These are phyloP conservation scores for Trapa bicornis DNA, from an alignment of 345 rosid species.

Conservation along the genomic window DNA sequence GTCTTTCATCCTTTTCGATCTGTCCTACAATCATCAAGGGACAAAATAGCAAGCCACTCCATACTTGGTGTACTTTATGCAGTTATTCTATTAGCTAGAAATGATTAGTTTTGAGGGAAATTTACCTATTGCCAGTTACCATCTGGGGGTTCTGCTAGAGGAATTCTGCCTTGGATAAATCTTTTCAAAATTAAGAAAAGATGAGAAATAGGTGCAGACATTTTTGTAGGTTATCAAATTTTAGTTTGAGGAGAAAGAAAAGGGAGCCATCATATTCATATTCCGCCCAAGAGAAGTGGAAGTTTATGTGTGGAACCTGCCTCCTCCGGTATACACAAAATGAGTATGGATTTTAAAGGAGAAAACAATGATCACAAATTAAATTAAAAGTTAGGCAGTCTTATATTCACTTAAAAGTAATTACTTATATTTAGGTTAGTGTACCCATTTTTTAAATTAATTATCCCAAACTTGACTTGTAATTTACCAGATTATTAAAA, in stretches of 20 bases:
- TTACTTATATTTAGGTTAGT: too few species aligned
- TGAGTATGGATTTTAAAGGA: too few species aligned
- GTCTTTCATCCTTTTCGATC: slow-evolving; percentile 71
- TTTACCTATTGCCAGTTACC: not conserved
- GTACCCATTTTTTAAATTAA: too few species aligned
- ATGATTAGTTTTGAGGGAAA: not conserved
- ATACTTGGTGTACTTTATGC: not conserved
- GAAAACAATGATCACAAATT: too few species aligned
- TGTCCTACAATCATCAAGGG: slow-evolving; percentile 81
- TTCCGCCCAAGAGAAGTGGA: too few species aligned
- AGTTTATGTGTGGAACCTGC: too few species aligned
- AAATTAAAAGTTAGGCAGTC: too few species aligned
- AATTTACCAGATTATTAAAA: too few species aligned
- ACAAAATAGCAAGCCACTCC: slow-evolving; percentile 61
- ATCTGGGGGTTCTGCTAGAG: not conserved
- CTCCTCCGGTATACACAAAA: too few species aligned
- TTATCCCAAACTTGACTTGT: too few species aligned
- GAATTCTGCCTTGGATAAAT: not conserved
- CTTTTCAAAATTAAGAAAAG: not conserved
- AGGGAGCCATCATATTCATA: not conserved
- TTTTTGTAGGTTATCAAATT: not conserved
- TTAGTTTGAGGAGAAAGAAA: not conserved
- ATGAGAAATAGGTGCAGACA: not conserved
- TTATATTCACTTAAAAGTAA: too few species aligned
- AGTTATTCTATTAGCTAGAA: not conserved